A percentile compares a stretch with the other conserved stretches of the same genome.
phyloP scores from a whole-genome alignment of 2,329 filamentous ascomycete species.

The Rutstroemia sp. region DNA sequence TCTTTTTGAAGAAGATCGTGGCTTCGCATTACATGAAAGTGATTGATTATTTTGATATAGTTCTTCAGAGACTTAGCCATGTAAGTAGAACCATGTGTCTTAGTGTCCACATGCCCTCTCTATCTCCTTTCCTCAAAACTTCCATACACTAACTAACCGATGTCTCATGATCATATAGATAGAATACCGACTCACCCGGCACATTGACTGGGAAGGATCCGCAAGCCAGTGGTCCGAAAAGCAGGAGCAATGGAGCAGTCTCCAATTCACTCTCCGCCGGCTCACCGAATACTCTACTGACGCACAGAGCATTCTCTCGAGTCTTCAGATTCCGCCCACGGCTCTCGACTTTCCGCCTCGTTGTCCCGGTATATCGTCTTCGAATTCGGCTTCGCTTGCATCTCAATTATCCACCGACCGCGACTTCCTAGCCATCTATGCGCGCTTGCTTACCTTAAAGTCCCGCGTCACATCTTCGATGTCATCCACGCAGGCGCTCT shows the following conservation, averaged over 20 bases:
- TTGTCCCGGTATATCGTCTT: too few relatives aligned
- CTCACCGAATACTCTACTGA: not conserved
- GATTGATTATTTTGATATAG: constrained; percentile 7
- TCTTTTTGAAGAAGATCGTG: constrained; percentile 7
- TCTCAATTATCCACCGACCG: not conserved
- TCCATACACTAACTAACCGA: not conserved
- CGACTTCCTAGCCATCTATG: not conserved
- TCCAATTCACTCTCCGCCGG: not conserved
- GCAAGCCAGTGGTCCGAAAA: not conserved
- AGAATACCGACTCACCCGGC: not conserved
- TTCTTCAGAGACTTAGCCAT: not conserved
- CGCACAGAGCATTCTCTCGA: not conserved
- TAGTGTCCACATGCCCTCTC: not conserved
- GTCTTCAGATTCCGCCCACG: not conserved
- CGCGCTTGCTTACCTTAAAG: not conserved
- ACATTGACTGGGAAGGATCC: not conserved
- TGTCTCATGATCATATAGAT: not conserved
- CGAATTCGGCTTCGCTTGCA: not conserved
- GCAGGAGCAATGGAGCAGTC: not conserved
- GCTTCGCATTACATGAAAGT: constrained; percentile 10
- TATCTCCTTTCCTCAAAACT: not conserved
- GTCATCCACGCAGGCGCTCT: not conserved
- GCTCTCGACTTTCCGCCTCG: too few relatives aligned
- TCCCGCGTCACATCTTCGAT: not conserved
- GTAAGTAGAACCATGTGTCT: not conserved